phyloP scores from a whole-genome alignment of 495 filamentous ascomycete species.

The Penicillium antarcticum region DNA sequence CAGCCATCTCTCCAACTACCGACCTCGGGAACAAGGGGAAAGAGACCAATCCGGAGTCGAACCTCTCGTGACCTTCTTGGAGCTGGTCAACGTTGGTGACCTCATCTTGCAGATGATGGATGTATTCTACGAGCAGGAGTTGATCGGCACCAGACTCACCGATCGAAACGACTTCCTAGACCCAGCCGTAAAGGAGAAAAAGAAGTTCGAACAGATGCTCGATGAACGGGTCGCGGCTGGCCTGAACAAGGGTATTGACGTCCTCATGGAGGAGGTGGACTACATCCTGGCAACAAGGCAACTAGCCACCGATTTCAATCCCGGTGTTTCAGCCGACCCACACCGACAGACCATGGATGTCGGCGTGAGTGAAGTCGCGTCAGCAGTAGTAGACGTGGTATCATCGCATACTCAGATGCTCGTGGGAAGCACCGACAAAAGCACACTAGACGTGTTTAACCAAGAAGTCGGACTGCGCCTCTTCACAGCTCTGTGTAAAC shows the following conservation, averaged over 20 bases:
- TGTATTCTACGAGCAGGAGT: slow-evolving; percentile 96
- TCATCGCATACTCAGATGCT: slow-evolving; percentile 88
- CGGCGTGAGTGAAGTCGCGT: slow-evolving; percentile 74
- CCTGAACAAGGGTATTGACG: slow-evolving; percentile 95
- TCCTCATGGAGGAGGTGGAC: slow-evolving; percentile 97
- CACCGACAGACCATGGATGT: slow-evolving; percentile 62
- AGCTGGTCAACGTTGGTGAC: slow-evolving; percentile 97
- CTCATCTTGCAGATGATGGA: slow-evolving; percentile 99
- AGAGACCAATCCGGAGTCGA: slow-evolving; percentile 72
- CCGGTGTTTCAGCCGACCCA: slow-evolving; percentile 49
- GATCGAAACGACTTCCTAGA: slow-evolving; percentile 94
- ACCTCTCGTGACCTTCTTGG: slow-evolving; percentile 91
- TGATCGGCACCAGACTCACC: slow-evolving; percentile 74
- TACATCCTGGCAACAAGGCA: slow-evolving; percentile 91
- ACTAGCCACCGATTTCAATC: slow-evolving; percentile 85
- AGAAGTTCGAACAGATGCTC: slow-evolving; percentile 97
- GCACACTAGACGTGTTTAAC: slow-evolving; percentile 96
- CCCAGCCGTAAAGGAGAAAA: slow-evolving; percentile 89
- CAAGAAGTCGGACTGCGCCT: slow-evolving; percentile 93
- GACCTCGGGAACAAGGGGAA: slow-evolving; percentile 78
- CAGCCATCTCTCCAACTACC: slow-evolving; percentile 85
- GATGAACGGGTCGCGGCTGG: slow-evolving; percentile 96
- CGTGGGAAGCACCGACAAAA: slow-evolving; percentile 90
- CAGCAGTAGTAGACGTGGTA: slow-evolving; percentile 77
- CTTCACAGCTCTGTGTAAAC: slow-evolving; percentile 89